Evolutionary conservation across 2,329 filamentous ascomycete species (phyloP).

Genomic region (Aspergillus sp.): DNA sequence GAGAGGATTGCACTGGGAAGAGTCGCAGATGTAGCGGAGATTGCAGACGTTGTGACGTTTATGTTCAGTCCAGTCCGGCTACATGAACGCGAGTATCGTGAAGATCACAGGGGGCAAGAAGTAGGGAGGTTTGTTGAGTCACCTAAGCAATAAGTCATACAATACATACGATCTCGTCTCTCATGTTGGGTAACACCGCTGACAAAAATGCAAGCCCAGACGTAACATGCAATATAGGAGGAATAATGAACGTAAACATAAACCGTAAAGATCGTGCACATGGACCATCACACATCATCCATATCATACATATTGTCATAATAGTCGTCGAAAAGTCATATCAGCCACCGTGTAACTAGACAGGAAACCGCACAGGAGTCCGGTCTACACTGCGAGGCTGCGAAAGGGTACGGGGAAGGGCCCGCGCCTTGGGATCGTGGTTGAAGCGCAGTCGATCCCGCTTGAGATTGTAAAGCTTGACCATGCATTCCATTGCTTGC

Average conservation of each 20-base stretch:
- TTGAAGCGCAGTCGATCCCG: slow-evolving; percentile 17
- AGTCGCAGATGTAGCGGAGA: slow-evolving; percentile 47
- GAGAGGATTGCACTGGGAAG: slow-evolving; percentile 30
- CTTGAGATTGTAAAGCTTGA: slow-evolving; percentile 18
- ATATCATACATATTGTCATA: not conserved
- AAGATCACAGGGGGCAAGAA: slow-evolving; percentile 26
- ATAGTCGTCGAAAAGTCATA: not conserved
- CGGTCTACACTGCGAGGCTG: slow-evolving; percentile 15
- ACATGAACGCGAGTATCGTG: slow-evolving; percentile 49
- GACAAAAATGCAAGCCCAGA: not conserved
- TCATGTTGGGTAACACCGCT: not conserved
- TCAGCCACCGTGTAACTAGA: slow-evolving; percentile 3
- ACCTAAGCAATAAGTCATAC: too few relatives aligned
- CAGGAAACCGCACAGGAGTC: slow-evolving; percentile 17
- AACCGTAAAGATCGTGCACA: not conserved
- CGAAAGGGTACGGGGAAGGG: slow-evolving; percentile 16
- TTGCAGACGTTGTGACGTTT: slow-evolving; percentile 51
- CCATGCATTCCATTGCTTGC: slow-evolving; percentile 19
- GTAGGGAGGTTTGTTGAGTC: not conserved
- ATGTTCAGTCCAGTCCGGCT: slow-evolving; percentile 45
- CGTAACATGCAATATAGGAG: too few relatives aligned
- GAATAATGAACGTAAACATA: not conserved
- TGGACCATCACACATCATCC: not conserved
- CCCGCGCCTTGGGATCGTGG: slow-evolving; percentile 17
- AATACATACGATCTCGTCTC: too few relatives aligned